Base-by-base conservation (phyloP, 495 filamentous ascomycete genomes). In the Aspergillus baeticus region DNA sequence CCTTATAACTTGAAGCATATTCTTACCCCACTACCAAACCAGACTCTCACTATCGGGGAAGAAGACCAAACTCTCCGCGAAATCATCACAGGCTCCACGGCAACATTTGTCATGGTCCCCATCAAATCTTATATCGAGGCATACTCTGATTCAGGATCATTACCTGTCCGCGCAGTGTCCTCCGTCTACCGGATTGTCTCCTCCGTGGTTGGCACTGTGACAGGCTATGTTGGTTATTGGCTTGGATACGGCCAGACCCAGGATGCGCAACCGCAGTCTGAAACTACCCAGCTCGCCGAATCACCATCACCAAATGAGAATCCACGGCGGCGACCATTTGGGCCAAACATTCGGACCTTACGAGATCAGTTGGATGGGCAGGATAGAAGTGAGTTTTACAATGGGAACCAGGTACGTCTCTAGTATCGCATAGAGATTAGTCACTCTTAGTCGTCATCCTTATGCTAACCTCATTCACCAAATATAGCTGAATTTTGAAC, bases 1-100 rank as follows among this genome's bases (percentile, higher is more conserved):
- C 87, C 88, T 3, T 98, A 91, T 67, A 87, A 82, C 29, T 91
- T 98, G 71, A 91, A 92, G 63, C 84, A 93, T 33, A 85, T 97
- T 29, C 76, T 94, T 1, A 84, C 89, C 0, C 94, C 93, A 1
- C 71, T 82, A 11, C 91, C 90, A 2, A 94, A 86, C 63, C 84
- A 80, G 47, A 82, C 81, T 6, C 81, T 98, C 47, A 82, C 84
- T 37, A 77, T 86, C 6, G 72, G 81, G 1, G 91, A 97, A 37
- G 94, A 97, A 65, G 79, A 79, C 29, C 75, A 84, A 38, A 77
- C 79, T 0, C 78, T 96, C 0, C 67, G 72, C 11, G 82, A 86
- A 2, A 74, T 96, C 13, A 87, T 83, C 8, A 76, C 96, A 1
- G 77, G 81, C 6, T 91, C 93, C 0, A 89, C 81, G 1, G 87